A percentile compares a stretch with the other conserved stretches of the same genome.
Conservation (phyloP, 2,329 filamentous ascomycete genomes). For the Aureobasidium sp. region DNA sequence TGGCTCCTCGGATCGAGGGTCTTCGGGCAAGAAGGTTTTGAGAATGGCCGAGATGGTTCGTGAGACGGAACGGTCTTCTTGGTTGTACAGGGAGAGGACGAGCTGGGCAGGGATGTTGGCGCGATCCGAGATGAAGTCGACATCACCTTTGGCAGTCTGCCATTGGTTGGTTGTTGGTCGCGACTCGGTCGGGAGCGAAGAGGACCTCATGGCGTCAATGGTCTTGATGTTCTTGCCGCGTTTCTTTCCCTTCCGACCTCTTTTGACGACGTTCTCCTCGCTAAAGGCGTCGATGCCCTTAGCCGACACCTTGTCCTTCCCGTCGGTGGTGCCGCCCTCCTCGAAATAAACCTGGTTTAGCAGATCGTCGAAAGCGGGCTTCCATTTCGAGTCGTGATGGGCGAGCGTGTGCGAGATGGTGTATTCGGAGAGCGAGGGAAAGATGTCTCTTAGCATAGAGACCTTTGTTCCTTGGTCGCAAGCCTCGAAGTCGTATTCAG, state of each 20-base stretch:
- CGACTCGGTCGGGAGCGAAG: slow-evolving; percentile 22
- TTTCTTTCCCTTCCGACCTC: slow-evolving; percentile 41
- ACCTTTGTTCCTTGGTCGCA: slow-evolving; percentile 58
- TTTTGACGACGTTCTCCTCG: slow-evolving; percentile 44
- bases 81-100: slow-evolving; percentile 53
- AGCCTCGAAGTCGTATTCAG: slow-evolving; percentile 29
- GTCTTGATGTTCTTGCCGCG: slow-evolving; percentile 32
- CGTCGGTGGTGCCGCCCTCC: slow-evolving; percentile 50
- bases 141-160: slow-evolving; percentile 49
- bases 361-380: slow-evolving; percentile 68
- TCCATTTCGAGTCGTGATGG: slow-evolving; percentile 60
- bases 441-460: slow-evolving; percentile 59
- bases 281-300: slow-evolving; percentile 83
- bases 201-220: slow-evolving; percentile 22
- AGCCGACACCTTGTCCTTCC: slow-evolving; percentile 37
- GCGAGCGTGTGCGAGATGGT: slow-evolving; percentile 61
- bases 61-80: slow-evolving; percentile 48
- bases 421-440: slow-evolving; percentile 57
- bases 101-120: slow-evolving; percentile 40
- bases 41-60: slow-evolving; percentile 51
- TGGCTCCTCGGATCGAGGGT: slow-evolving; percentile 39
- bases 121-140: slow-evolving; percentile 51
- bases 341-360: slow-evolving; percentile 74
- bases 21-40: slow-evolving; percentile 18
- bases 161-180: slow-evolving; percentile 46